Base-by-base conservation (phyloP, 1,284 basidiomycete genomes). In the Cystobasidium pallidum region DNA sequence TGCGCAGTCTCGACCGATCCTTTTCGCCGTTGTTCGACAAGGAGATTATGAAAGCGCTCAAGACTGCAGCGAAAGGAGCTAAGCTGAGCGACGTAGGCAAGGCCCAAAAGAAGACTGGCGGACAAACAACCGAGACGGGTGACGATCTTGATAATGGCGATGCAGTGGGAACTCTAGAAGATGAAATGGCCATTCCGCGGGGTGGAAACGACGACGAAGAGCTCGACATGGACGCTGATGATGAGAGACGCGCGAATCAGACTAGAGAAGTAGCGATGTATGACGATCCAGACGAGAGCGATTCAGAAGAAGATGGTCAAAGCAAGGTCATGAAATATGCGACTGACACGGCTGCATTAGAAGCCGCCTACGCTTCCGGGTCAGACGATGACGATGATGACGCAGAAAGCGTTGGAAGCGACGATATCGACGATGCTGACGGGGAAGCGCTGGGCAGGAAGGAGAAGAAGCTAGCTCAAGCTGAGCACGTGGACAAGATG, bases 21-120 rank as follows among this genome's bases (percentile, higher is more conserved):
- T 97, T 99, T 82, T 90, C 93, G 4, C 83, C 87, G n/a, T 86
- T 86, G 45, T 83, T 99, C 77, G 92, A 90, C 82, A 91, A 89
- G 81, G 93, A 96, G 81, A 90, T 98, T 78, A 83, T 88, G 73
- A 82, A 84, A 54, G 95, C 98, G 83, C 86, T 98, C 75, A 88
- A 89, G 65, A 90, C 96, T 79, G 82, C 92, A 74, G 90, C 87
- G 79, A 86, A 85, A 76, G 94, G 97, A 81, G 88, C 89, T 76
- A 83, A 86, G 78, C 78, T 55, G 52, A 79, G 73, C 57, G 77
- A 76, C 36, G 61, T 77, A n/a, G 77, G 78, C 45, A 76, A 75
- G 47, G 76, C 72, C 19, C 73, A 70, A 51, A 66, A 73, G 73
- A 51, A 63, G 30, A 52, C 90, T 81, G 94, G 91, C 32, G 88